Percentiles rank a stretch among this genome's conserved stretches.
Conservation (phyloP, 164 flowering plant species). For the Akebia trifoliata region DNA sequence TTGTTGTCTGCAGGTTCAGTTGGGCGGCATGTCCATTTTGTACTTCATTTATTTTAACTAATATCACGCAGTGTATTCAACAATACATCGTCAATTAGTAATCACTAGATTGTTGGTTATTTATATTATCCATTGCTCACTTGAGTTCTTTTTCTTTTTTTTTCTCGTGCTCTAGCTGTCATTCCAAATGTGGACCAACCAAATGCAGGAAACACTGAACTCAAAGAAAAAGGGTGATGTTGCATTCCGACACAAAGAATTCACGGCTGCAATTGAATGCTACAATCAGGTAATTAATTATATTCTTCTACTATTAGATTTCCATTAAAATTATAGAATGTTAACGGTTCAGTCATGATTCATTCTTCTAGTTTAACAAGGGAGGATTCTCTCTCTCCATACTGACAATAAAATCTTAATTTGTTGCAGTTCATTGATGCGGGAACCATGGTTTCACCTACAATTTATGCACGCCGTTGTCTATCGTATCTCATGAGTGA, state of each 20-base stretch:
- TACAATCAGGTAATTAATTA: conserved; percentile 45
- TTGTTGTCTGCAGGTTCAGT: too few relatives aligned
- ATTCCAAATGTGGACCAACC: conserved; percentile 79
- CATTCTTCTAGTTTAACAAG: too few relatives aligned
- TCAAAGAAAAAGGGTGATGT: conserved; percentile 73
- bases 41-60: too few relatives aligned
- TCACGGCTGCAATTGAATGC: conserved; percentile 52
- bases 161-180: conserved; percentile 55
- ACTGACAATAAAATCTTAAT: conserved; percentile 11
- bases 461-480: conserved; percentile 86
- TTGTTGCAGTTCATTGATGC: conserved; percentile 76
- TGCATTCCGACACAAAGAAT: conserved; percentile 66
- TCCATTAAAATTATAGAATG: too few relatives aligned
- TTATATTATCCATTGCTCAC: neutral
- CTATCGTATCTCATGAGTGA: conserved; percentile 69
- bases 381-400: too few relatives aligned
- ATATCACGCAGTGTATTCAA: too few relatives aligned
- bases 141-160: neutral
- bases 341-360: too few relatives aligned
- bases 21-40: too few relatives aligned
- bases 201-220: conserved; percentile 69
- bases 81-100: too few relatives aligned
- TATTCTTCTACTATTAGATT: too few relatives aligned
- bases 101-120: neutral
- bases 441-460: conserved; percentile 91